These are phyloP conservation scores for Pichia sp. DNA, from an alignment of 1,139 yeast genomes.

Conservation along the genomic window DNA sequence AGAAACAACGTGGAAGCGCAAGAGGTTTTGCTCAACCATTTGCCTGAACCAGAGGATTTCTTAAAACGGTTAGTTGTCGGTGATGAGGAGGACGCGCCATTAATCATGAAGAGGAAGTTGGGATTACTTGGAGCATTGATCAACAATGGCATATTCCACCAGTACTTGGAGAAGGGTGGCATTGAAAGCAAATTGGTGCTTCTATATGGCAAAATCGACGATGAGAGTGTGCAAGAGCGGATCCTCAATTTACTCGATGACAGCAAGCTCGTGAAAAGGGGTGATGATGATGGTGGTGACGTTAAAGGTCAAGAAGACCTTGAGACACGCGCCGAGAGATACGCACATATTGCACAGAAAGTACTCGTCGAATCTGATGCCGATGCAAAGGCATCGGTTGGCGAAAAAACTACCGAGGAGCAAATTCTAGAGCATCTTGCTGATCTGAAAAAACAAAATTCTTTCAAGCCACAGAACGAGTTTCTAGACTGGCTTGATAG, in stretches of 20 bases:
- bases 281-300: not conserved
- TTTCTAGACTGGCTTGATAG: slow-evolving; percentile 59
- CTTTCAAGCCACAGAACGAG: slow-evolving; percentile 24
- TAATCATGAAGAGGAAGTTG: slow-evolving; percentile 20
- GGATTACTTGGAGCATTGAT: slow-evolving; percentile 22
- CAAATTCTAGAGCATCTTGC: slow-evolving; percentile 13
- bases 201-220: slow-evolving; percentile 12
- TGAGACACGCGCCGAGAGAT: slow-evolving; percentile 1
- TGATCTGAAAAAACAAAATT: slow-evolving; percentile 11
- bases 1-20: slow-evolving; percentile 71
- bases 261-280: slow-evolving; percentile 14
- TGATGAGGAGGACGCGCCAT: slow-evolving; percentile 1
- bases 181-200: slow-evolving; percentile 15
- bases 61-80: slow-evolving; percentile 10
- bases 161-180: slow-evolving; percentile 8
- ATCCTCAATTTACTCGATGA: slow-evolving; percentile 38
- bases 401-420: not conserved
- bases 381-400: not conserved
- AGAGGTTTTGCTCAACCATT: slow-evolving; percentile 16
- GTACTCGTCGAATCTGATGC: not conserved
- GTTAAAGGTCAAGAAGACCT: not conserved
- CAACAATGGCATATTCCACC: slow-evolving; percentile 14
- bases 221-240: slow-evolving; percentile 30
- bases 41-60: slow-evolving; percentile 15
- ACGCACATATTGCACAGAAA: slow-evolving; percentile 6